Evolutionary conservation across 371 early-diverging fungal genomes (phyloP), one percentile per base, ranked within the genome.

Genomic region (Actinomucor elegans): DNA sequence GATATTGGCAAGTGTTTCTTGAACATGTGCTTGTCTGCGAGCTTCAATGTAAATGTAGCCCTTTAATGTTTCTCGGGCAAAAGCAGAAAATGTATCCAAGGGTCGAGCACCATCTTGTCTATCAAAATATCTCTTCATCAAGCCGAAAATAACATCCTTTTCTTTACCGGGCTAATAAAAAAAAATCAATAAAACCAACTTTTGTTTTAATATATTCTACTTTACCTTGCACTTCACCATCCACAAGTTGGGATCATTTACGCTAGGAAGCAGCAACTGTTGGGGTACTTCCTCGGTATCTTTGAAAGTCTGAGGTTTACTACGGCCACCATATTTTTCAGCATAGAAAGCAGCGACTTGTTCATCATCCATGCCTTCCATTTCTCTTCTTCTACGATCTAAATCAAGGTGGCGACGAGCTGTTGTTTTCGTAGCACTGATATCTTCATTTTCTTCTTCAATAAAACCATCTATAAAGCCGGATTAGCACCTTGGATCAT

Each of bases 11-110:
- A 94, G 57, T 5, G 94, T 86, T 66, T 73, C 81, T 55, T 84
- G 82, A 3, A 97, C 99, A 61, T 93, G 86, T 9, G 92, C 90
- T 46, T 89, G 86, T 56, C 87, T 81, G 43, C 80, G 73, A 5
- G 99, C 93, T 72, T 99, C 99, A 45, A 99, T 79, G 61, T 99
- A 99, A 11, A 99, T 77, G 72, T 94, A 98, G 2, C 99, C 99
- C 50, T 90, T 85, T 20, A 97, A 71, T 0, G 91, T 85, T 52
- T 98, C 98, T 45, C 98, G 83, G 21, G 85, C 80, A 61, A 96
- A 92, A 14, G 84, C 93, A 15, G 96, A 93, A 14, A 81, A 75
- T 36, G 96, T 88, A 21, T 86, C 80, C 26, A 87, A 51, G 14
- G 88, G 87, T 29, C 78, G 67, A 29, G 77, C 77, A 5, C 80